A percentile compares a stretch with the other conserved stretches of the same genome.
phyloP scores from a whole-genome alignment of 257 asterid genomes.

The Nyctanthes arbortristis region DNA sequence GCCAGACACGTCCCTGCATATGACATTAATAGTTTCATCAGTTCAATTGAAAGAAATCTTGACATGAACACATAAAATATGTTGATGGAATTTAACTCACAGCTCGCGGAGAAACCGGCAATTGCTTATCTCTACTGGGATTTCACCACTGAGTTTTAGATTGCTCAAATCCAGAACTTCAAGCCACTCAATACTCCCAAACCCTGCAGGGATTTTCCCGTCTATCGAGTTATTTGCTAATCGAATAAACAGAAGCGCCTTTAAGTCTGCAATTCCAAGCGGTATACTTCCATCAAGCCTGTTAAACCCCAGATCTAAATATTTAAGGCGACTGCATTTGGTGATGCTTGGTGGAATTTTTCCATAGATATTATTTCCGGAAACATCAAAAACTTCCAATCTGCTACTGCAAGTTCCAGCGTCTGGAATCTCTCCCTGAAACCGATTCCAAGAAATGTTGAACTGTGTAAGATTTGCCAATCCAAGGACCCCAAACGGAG shows the following conservation, averaged over 20 bases:
- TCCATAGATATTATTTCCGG: slow-evolving; percentile 66
- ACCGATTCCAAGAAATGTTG: slow-evolving; percentile 64
- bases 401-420: slow-evolving; percentile 44
- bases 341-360: slow-evolving; percentile 60
- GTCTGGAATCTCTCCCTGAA: slow-evolving; percentile 55
- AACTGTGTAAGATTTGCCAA: slow-evolving; percentile 52
- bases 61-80: background rate
- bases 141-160: slow-evolving; percentile 61
- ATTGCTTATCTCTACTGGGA: slow-evolving; percentile 65
- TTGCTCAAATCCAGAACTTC: slow-evolving; percentile 78
- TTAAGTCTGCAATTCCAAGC: slow-evolving; percentile 53
- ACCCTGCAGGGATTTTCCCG: slow-evolving; percentile 63
- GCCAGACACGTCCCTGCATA: slow-evolving; percentile 77
- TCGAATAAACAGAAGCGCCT: slow-evolving; percentile 55
- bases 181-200: slow-evolving; percentile 80
- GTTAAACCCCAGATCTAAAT: slow-evolving; percentile 79
- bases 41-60: slow-evolving; percentile 13
- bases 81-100: slow-evolving; percentile 48
- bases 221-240: slow-evolving; percentile 63
- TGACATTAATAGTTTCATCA: slow-evolving; percentile 18
- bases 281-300: slow-evolving; percentile 73
- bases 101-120: slow-evolving; percentile 85
- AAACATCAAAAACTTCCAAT: slow-evolving; percentile 63
- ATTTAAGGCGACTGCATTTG: slow-evolving; percentile 64
- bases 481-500: slow-evolving; percentile 64